Percentiles rank a stretch among this genome's conserved stretches.
These are phyloP conservation scores for Niveomyces coronatus DNA, from an alignment of 2,329 filamentous ascomycete genomes.

Conservation along the genomic window DNA sequence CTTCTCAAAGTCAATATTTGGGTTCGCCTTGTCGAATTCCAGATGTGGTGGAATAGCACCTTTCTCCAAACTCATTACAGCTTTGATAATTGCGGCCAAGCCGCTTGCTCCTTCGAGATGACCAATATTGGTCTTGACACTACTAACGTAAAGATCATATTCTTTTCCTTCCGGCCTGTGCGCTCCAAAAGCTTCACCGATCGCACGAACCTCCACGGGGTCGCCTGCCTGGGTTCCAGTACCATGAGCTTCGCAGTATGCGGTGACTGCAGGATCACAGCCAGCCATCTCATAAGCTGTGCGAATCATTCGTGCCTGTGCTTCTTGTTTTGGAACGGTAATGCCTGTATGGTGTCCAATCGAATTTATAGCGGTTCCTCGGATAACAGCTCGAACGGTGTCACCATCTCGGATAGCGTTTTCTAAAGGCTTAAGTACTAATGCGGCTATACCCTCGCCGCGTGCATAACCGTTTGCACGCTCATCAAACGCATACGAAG, in stretches of 20 bases:
- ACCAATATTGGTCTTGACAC: conserved; percentile 29
- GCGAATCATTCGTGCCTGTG: conserved; percentile 23
- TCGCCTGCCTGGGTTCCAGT: conserved; percentile 35
- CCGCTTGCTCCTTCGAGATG: conserved; percentile 27
- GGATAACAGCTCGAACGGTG: conserved; percentile 22
- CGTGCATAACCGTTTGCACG: conserved; percentile 36
- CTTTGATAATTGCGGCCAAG: conserved; percentile 21
- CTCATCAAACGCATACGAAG: conserved; percentile 22
- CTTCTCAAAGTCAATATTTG: conserved; percentile 15
- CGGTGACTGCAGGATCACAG: conserved; percentile 16
- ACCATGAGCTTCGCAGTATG: conserved; percentile 31
- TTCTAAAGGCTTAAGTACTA: conserved; percentile 31
- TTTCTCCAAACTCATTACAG: conserved; percentile 20
- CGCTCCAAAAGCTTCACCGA: conserved; percentile 21
- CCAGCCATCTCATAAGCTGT: conserved; percentile 13
- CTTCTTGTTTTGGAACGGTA: conserved; percentile 27
- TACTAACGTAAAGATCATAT: conserved; percentile 18
- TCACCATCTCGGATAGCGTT: conserved; percentile 30
- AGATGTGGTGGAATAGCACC: conserved; percentile 19
- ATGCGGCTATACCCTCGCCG: conserved; percentile 34
- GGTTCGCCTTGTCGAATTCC: conserved; percentile 17
- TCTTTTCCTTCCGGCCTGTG: too few relatives aligned
- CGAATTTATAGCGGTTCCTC: conserved; percentile 23
- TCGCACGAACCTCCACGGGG: conserved; percentile 27
- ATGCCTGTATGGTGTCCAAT: conserved; percentile 34